A percentile compares a stretch with the other conserved stretches of the same genome.
These are phyloP conservation scores for Arxiozyma bovina DNA, from an alignment of 1,139 yeast genomes.

Conservation along the genomic window DNA sequence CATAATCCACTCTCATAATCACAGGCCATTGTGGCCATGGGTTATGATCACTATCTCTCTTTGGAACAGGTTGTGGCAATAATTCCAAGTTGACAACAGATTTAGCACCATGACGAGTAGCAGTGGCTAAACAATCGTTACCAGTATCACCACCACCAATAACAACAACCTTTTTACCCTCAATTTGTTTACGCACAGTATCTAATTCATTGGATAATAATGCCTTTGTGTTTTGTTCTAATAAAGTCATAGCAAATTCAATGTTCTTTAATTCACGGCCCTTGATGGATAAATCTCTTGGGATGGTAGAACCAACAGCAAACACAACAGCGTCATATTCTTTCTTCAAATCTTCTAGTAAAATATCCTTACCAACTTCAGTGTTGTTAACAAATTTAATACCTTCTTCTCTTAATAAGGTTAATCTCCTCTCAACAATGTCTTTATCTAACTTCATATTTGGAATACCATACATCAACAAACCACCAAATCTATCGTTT, in stretches of 20 bases:
- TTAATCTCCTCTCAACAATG: constrained; percentile 87
- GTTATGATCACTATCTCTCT: constrained; percentile 58
- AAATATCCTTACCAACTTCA: constrained; percentile 74
- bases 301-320: constrained; percentile 95
- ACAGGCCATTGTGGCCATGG: constrained; percentile 99
- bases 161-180: constrained; percentile 86
- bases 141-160: constrained; percentile 99
- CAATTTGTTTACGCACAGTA: constrained; percentile 62
- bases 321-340: constrained; percentile 74
- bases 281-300: constrained; percentile 89
- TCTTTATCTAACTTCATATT: constrained; percentile 96
- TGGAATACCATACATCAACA: constrained; percentile 98
- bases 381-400: constrained; percentile 66
- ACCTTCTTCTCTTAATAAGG: constrained; percentile 86
- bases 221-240: constrained; percentile 84
- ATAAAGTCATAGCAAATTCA: constrained; percentile 88
- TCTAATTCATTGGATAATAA: constrained; percentile 56
- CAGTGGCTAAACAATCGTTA: constrained; percentile 96
- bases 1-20: constrained; percentile 94
- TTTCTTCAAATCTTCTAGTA: constrained; percentile 58
- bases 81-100: constrained; percentile 93
- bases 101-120: constrained; percentile 94
- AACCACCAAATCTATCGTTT: constrained; percentile 92
- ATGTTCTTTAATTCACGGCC: constrained; percentile 88
- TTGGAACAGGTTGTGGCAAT: constrained; percentile 84